These are phyloP conservation scores for Fusarium nurragi DNA, from an alignment of 2,329 filamentous ascomycete species.

Conservation along the genomic window DNA sequence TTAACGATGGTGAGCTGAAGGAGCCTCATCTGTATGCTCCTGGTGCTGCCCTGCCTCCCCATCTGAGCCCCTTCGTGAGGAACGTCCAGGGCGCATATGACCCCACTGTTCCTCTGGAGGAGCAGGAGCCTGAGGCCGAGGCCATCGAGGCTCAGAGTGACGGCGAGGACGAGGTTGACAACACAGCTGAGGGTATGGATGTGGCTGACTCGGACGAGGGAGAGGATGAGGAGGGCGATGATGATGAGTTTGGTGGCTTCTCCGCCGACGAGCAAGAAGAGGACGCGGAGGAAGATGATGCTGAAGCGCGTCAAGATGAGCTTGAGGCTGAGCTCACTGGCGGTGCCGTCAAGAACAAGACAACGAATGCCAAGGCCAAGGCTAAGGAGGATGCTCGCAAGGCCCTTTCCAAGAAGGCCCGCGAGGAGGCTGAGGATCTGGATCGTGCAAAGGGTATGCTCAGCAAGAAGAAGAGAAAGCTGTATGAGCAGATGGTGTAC, in stretches of 20 bases:
- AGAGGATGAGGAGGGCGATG: slow-evolving; percentile 59
- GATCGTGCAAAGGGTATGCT: slow-evolving; percentile 98
- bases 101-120: slow-evolving; percentile 83
- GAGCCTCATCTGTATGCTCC: slow-evolving; percentile 88
- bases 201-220: slow-evolving; percentile 59
- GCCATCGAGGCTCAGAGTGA: slow-evolving; percentile 75
- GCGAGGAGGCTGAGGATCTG: slow-evolving; percentile 84
- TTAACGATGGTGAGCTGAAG: slow-evolving; percentile 91
- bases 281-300: slow-evolving; percentile 68
- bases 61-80: slow-evolving; percentile 96
- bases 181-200: slow-evolving; percentile 60
- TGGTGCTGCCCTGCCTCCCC: slow-evolving; percentile 88
- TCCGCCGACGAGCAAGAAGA: slow-evolving; percentile 57
- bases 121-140: slow-evolving; percentile 88
- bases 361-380: slow-evolving; percentile 61
- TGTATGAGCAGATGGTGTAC: slow-evolving; percentile 97
- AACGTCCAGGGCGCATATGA: slow-evolving; percentile 88
- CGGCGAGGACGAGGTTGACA: slow-evolving; percentile 57
- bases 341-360: slow-evolving; percentile 63
- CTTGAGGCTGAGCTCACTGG: slow-evolving; percentile 92
- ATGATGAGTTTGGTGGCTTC: slow-evolving; percentile 60
- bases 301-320: slow-evolving; percentile 82
- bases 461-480: slow-evolving; percentile 95
- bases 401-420: slow-evolving; percentile 74
- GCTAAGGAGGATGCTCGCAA: slow-evolving; percentile 76